Evolutionary conservation across 306 rosid species (phyloP).

Genomic region (Quercus mongolica): DNA sequence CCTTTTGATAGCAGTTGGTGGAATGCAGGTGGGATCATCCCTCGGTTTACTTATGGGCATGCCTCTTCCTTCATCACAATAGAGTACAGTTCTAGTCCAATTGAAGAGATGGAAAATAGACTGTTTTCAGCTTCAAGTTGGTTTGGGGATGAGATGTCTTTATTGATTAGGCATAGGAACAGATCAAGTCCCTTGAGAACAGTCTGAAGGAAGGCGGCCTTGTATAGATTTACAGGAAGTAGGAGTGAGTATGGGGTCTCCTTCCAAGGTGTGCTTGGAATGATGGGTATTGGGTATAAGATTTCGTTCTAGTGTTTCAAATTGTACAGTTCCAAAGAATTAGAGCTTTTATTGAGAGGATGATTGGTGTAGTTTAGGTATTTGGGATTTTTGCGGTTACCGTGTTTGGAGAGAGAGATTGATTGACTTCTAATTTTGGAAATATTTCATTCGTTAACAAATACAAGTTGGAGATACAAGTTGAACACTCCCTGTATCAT

Average conservation of each 20-base stretch:
- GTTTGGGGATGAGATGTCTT: constrained; percentile 48
- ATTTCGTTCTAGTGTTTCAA: constrained; percentile 22
- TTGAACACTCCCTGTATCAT: constrained; percentile 7
- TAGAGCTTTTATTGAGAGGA: constrained; percentile 24
- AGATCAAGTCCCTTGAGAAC: constrained; percentile 84
- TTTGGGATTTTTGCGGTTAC: constrained; percentile 28
- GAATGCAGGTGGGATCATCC: constrained; percentile 61
- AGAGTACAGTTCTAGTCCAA: constrained; percentile 86
- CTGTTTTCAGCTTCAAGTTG: constrained; percentile 63
- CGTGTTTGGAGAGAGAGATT: constrained; percentile 2
- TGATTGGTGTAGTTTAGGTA: constrained; percentile 44
- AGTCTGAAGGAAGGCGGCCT: constrained; percentile 56
- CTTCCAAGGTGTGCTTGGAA: constrained; percentile 52
- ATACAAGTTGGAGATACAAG: constrained; percentile 39
- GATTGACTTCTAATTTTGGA: constrained; percentile 51
- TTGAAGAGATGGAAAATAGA: constrained; percentile 70
- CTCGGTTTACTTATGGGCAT: constrained; percentile 49
- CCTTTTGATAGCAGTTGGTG: constrained; percentile 82
- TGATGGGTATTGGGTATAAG: constrained; percentile 46
- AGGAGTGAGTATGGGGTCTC: constrained; percentile 71
- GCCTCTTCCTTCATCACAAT: constrained; percentile 51
- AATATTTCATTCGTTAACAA: constrained; percentile 49
- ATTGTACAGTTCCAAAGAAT: constrained; percentile 61
- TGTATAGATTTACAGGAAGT: constrained; percentile 56
- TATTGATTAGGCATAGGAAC: constrained; percentile 65